These are phyloP conservation scores for Pyrus pyrifolia DNA, from an alignment of 306 rosid genomes.

Conservation along the genomic window DNA sequence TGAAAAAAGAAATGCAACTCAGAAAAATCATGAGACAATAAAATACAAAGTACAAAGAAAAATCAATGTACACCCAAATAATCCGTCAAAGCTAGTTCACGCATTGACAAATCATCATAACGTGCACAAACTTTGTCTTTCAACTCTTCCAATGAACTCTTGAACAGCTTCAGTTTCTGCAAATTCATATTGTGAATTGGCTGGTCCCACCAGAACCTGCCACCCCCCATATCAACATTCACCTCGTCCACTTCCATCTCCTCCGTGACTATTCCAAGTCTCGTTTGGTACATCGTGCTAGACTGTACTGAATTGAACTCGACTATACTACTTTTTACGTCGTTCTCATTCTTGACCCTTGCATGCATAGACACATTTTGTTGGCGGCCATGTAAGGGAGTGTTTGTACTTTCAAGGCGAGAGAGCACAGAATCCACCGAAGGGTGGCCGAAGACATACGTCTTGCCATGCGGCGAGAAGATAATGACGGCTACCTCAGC, in stretches of 20 bases:
- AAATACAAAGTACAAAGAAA: too few relatives aligned
- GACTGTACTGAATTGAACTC: background rate
- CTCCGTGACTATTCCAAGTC: background rate
- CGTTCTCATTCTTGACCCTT: background rate
- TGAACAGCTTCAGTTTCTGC: constrained; percentile 14
- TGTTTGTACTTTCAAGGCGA: background rate
- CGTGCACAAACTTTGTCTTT: background rate
- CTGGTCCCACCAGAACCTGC: constrained; percentile 11
- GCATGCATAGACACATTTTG: background rate
- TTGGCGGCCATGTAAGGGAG: background rate
- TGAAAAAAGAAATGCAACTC: background rate
- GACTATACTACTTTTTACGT: background rate
- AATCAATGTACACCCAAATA: background rate
- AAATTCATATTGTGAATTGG: constrained; percentile 9
- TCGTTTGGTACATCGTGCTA: background rate
- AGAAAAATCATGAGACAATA: too few relatives aligned
- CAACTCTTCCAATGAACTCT: background rate
- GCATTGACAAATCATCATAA: background rate
- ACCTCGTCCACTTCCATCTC: background rate
- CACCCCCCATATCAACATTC: background rate
- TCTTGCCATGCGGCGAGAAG: background rate
- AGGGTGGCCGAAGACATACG: constrained; percentile 4
- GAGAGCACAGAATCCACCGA: background rate
- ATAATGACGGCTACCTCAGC: background rate
- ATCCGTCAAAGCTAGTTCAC: background rate